Conservation (phyloP, 2,329 filamentous ascomycete species). For the Xylariomycetidae sp. region DNA sequence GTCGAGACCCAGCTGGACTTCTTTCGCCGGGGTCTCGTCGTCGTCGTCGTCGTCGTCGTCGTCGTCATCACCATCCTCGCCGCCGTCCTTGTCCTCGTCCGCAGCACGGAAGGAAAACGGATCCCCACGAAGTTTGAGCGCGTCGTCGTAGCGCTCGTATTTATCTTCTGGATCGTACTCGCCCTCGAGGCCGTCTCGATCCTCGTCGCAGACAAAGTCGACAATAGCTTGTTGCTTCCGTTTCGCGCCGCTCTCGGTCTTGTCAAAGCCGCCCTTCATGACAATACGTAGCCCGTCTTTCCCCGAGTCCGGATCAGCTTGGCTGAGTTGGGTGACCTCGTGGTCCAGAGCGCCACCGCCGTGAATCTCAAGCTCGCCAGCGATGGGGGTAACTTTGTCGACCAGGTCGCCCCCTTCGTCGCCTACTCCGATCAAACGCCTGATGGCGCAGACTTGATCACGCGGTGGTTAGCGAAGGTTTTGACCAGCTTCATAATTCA, state of each 20-base stretch:
- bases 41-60: slow-evolving; percentile 31
- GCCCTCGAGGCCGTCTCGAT: slow-evolving; percentile 67
- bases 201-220: slow-evolving; percentile 75
- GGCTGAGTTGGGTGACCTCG: slow-evolving; percentile 59
- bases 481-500: too few relatives aligned
- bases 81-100: slow-evolving; percentile 32
- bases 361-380: slow-evolving; percentile 58
- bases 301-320: slow-evolving; percentile 56
- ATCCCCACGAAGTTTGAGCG: slow-evolving; percentile 19
- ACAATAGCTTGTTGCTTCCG: slow-evolving; percentile 69
- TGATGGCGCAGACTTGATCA: slow-evolving; percentile 72
- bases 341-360: slow-evolving; percentile 58
- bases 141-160: slow-evolving; percentile 32
- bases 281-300: slow-evolving; percentile 68
- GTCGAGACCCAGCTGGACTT: slow-evolving; percentile 47
- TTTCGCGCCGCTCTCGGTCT: slow-evolving; percentile 47
- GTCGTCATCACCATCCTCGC: slow-evolving; percentile 32
- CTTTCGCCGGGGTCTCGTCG: slow-evolving; percentile 34
- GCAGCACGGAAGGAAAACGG: slow-evolving; percentile 26
- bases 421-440: slow-evolving; percentile 46
- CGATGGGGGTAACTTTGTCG: slow-evolving; percentile 62
- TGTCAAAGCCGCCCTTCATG: slow-evolving; percentile 54
- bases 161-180: slow-evolving; percentile 54
- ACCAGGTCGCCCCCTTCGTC: slow-evolving; percentile 42
- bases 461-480: too few relatives aligned